Evolutionary conservation across 2,329 filamentous ascomycete species (phyloP).

Genomic region (Thermothelomyces thermophilus): DNA sequence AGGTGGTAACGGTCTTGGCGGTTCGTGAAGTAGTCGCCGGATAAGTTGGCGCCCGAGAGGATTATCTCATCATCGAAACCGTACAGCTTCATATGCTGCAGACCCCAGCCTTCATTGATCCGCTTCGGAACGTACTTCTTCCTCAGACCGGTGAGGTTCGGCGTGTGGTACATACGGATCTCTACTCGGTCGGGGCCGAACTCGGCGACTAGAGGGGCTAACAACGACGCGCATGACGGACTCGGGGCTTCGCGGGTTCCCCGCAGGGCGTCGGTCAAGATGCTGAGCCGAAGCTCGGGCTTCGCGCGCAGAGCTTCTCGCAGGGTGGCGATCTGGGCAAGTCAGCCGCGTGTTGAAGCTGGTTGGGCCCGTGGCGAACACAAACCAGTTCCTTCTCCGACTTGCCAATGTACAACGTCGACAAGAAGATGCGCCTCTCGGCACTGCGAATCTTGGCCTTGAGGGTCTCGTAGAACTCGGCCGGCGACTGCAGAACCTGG

Average conservation of each 20-base stretch:
- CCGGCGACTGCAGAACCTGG: slow-evolving; percentile 67
- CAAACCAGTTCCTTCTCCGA: slow-evolving; percentile 76
- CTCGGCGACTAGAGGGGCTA: slow-evolving; percentile 75
- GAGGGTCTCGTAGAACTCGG: slow-evolving; percentile 85
- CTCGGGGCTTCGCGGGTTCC: slow-evolving; percentile 86
- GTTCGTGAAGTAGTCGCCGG: slow-evolving; percentile 91
- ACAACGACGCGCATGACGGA: slow-evolving; percentile 78
- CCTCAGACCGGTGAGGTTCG: slow-evolving; percentile 79
- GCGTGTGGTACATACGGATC: slow-evolving; percentile 96
- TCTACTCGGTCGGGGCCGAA: slow-evolving; percentile 82
- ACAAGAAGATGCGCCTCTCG: slow-evolving; percentile 75
- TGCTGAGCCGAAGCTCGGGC: slow-evolving; percentile 71
- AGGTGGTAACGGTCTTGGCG: slow-evolving; percentile 92
- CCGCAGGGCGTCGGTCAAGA: slow-evolving; percentile 84
- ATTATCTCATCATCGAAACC: slow-evolving; percentile 94
- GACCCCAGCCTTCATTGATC: slow-evolving; percentile 96
- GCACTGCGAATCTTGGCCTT: slow-evolving; percentile 84
- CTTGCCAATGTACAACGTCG: slow-evolving; percentile 95
- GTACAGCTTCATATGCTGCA: slow-evolving; percentile 99
- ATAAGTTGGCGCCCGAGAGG: slow-evolving; percentile 88
- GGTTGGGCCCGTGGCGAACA: not conserved
- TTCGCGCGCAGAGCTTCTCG: slow-evolving; percentile 68
- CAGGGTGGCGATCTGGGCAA: slow-evolving; percentile 61
- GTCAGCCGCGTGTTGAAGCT: not conserved
- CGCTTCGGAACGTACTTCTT: slow-evolving; percentile 80